Base-by-base conservation (phyloP, 345 rosid genomes). In the Brassica incana region DNA sequence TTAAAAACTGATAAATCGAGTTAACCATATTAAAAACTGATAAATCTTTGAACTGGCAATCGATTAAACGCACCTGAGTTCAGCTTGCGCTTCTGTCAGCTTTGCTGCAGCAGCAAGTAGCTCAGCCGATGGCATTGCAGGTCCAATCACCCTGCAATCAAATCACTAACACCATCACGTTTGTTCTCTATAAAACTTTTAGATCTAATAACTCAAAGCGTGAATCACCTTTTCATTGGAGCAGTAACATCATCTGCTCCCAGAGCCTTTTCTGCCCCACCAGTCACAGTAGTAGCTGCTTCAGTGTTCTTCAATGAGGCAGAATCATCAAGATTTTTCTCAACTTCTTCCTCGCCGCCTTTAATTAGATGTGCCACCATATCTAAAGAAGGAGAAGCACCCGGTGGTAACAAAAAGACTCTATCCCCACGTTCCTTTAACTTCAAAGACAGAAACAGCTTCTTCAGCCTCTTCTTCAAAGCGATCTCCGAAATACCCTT, bases 51-150 rank as follows among this genome's bases (percentile, higher is more conserved):
- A 30, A 14, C 63, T 64, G 45, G 27, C 23, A 43, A 20, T 71
- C 56, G 14, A 52, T 5, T 9, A 32, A 40, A 73, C 29, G 60
- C 58, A 95, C 97, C 95, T 90, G 50, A 92, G 92, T 81, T 92
- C 93, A 70, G 88, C 92, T 65, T 95, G 94, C 66, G 99, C 97
- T 78, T 91, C 97, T 11, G 97, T 95, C 83, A 95, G 78, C 87
- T 91, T 95, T 65, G 99, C 99, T 20, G 97, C 95, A 2, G 96
- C 99, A 72, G 95, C 97, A 75, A 95, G 90, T 76, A 95, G 77
- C 84, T 91, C 93, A 60, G 97, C 97, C 20, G 97, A 92, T 36
- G 97, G 99, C 93, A 92, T 95, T 82, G 82, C 95, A 73, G 97
- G 97, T 73, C 97, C 99, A 78, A 95, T 87, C 82, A 85, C 77